Evolutionary conservation across 2,329 filamentous ascomycete genomes (phyloP).

Genomic region (Chaetomium olivaceum): DNA sequence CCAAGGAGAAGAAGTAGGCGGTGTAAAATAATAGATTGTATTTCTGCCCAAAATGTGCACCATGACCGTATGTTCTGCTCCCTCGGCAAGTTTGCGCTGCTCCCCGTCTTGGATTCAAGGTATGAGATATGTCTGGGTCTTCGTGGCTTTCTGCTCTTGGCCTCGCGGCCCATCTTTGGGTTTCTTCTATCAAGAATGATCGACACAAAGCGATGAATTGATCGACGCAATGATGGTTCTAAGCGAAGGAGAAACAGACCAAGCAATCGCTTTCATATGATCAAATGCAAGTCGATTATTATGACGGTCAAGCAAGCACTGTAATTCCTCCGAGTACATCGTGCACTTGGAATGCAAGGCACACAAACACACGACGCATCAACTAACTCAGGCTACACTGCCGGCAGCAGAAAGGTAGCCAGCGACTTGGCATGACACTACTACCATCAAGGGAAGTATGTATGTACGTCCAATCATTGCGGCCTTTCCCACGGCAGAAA

Average conservation of each 20-base stretch:
- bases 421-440: neutral
- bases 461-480: slow-evolving; percentile 56
- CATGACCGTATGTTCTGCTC: neutral
- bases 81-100: neutral
- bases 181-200: neutral
- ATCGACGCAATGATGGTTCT: neutral
- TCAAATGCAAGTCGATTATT: neutral
- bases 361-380: neutral
- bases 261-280: neutral
- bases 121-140: no score
- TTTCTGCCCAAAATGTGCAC: neutral
- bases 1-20: slow-evolving; percentile 25
- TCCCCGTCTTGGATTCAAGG: neutral
- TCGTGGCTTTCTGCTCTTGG: neutral
- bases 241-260: neutral
- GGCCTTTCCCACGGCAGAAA: slow-evolving; percentile 46
- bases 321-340: neutral
- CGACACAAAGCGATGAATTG: neutral
- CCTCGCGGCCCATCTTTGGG: neutral
- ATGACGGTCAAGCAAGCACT: neutral
- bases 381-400: neutral
- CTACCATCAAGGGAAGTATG: neutral
- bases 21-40: slow-evolving; percentile 14
- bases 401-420: neutral
- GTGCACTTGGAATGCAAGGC: neutral